phyloP scores from a whole-genome alignment of 1,139 yeast species.

The Saccharomyces pastorianus region DNA sequence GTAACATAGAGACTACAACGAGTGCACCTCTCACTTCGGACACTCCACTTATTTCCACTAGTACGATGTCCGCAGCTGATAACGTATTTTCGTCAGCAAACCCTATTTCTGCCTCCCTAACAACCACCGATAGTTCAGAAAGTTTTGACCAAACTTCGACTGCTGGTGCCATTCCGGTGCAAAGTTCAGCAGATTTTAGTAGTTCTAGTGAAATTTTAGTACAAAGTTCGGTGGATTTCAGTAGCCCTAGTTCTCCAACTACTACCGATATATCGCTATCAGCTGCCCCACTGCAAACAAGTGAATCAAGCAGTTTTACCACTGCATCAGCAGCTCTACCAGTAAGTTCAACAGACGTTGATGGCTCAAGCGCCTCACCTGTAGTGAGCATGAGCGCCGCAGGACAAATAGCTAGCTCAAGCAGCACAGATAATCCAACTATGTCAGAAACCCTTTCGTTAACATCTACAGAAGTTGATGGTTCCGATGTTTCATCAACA shows the following conservation, averaged over 20 bases:
- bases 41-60: neutral
- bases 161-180: neutral
- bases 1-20: constrained; percentile 1
- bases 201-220: neutral
- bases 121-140: neutral
- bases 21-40: constrained; percentile 2
- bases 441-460: neutral
- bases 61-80: neutral
- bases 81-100: neutral
- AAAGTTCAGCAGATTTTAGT: neutral
- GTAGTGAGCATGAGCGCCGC: too few species aligned
- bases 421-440: neutral
- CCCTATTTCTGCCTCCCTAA: neutral
- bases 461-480: neutral
- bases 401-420: too few species aligned
- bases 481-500: neutral
- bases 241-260: neutral
- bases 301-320: neutral
- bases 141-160: neutral
- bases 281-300: neutral
- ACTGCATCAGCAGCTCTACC: neutral
- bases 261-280: neutral
- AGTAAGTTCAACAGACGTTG: neutral
- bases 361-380: too few species aligned
- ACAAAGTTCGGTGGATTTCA: neutral